phyloP scores from a whole-genome alignment of 495 filamentous ascomycete genomes.

The Chaetomium fimeti region DNA sequence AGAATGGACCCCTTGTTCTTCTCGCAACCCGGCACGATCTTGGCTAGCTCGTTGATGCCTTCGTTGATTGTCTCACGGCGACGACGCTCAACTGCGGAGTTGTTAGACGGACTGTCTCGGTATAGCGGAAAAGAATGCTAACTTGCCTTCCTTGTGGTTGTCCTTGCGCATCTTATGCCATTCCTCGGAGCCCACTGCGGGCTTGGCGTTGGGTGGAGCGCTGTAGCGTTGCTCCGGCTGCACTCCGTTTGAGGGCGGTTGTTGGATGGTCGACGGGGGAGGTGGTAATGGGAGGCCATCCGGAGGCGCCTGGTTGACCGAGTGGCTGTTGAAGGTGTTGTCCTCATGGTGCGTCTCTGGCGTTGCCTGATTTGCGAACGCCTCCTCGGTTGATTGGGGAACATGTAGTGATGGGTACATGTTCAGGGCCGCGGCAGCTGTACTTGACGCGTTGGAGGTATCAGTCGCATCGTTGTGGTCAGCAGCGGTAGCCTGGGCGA shows the following conservation, averaged over 20 bases:
- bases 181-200: conserved; percentile 89
- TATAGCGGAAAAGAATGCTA: conserved; percentile 5
- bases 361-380: conserved; percentile 49
- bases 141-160: conserved; percentile 97
- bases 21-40: conserved; percentile 95
- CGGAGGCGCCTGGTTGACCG: conserved; percentile 41
- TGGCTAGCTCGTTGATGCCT: conserved; percentile 96
- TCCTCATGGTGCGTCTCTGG: conserved; percentile 36
- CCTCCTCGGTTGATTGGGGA: conserved; percentile 67
- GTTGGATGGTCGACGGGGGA: conserved; percentile 38
- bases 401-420: conserved; percentile 68
- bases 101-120: conserved; percentile 19
- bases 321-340: conserved; percentile 31
- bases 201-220: conserved; percentile 55
- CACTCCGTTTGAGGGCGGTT: conserved; percentile 36
- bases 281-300: conserved; percentile 51
- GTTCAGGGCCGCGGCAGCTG: conserved; percentile 67
- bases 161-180: conserved; percentile 98
- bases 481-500: conserved; percentile 47
- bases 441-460: conserved; percentile 56
- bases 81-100: conserved; percentile 77
- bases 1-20: conserved; percentile 99
- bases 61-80: conserved; percentile 99
- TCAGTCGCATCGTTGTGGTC: conserved; percentile 49
- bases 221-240: conserved; percentile 29